Evolutionary conservation across 2,329 filamentous ascomycete species (phyloP).

Genomic region (Didymella lethalis): DNA sequence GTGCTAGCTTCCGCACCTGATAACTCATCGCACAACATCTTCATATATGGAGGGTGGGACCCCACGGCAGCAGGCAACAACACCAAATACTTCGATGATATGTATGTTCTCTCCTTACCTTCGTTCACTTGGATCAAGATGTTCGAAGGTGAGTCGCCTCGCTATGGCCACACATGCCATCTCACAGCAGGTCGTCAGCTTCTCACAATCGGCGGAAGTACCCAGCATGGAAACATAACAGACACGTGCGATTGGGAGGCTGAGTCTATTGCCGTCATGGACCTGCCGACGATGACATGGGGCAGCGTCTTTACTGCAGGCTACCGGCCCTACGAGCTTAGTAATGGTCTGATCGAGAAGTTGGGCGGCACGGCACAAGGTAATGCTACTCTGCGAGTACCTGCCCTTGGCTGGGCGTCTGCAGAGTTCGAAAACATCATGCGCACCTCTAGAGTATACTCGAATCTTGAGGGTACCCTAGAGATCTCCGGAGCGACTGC

Average conservation of each 20-base stretch:
- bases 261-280: slow-evolving; percentile 25
- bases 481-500: neutral
- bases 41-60: slow-evolving; percentile 58
- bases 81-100: slow-evolving; percentile 50
- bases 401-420: slow-evolving; percentile 19
- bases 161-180: slow-evolving; percentile 55
- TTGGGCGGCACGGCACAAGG: slow-evolving; percentile 23
- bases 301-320: slow-evolving; percentile 25
- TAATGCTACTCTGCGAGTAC: slow-evolving; percentile 10
- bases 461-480: slow-evolving; percentile 1
- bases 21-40: slow-evolving; percentile 57
- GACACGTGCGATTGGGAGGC: slow-evolving; percentile 31
- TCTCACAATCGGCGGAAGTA: slow-evolving; percentile 52
- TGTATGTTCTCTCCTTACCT: slow-evolving; percentile 53
- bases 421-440: neutral
- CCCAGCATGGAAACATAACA: slow-evolving; percentile 13
- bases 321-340: slow-evolving; percentile 12
- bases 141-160: slow-evolving; percentile 42
- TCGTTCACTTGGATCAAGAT: slow-evolving; percentile 7
- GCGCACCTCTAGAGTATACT: slow-evolving; percentile 4
- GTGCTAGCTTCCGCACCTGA: slow-evolving; percentile 54
- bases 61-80: slow-evolving; percentile 42
- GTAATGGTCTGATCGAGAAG: slow-evolving; percentile 15
- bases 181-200: slow-evolving; percentile 50
- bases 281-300: slow-evolving; percentile 27